Base-by-base conservation (phyloP, 2,329 filamentous ascomycete genomes). In the Colletotrichum viniferum region DNA sequence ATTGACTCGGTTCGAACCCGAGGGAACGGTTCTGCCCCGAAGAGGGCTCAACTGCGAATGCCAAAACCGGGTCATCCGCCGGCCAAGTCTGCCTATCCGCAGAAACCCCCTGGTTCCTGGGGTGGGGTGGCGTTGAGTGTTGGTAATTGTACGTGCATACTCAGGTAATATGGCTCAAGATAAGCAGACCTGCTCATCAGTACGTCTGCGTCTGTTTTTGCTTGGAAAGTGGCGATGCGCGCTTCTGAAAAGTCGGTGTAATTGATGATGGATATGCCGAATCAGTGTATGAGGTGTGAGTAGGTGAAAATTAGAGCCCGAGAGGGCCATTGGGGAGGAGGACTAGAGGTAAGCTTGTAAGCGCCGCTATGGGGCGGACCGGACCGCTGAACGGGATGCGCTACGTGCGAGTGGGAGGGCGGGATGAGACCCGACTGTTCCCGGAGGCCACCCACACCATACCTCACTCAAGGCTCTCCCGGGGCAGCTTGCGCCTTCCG, bases 311-410 rank as follows among this genome's bases (percentile, higher is more conserved):
- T 9, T n/a, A 21, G 34, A 64, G 62, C 4, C 1, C 14, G 8
- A 48, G 7, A 6, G 14, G 24, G 24, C 21, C 4, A 30, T 63
- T 28, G 24, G 26, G 0, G 38, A 9, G 48, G 32, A 13, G 48
- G 48, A 38, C 2, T 38, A 16, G n/a, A n/a, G n/a, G n/a, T n/a
- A n/a, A 32, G 36, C 62, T 65, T 34, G 14, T 58, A 62, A 73
- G 64, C 36, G 64, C 70, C 70, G 55, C 26, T 32, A 61, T 32
- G 62, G 69, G 62, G 62, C 69, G 62, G 69, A 43, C 36, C 69
- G 48, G 52, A 67, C 69, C 69, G 69, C 69, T 66, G 48, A 66
- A 66, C 13, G n/a, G 18, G 62, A 62, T 64, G 69, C 55, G 16
- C 32, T 62, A 55, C 12, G 52, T 24, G 32, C 21, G 32, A 26